A percentile compares a stretch with the other conserved stretches of the same genome.
These are phyloP conservation scores for Aspergillus viridinutans DNA, from an alignment of 2,329 filamentous ascomycete species.

Conservation along the genomic window DNA sequence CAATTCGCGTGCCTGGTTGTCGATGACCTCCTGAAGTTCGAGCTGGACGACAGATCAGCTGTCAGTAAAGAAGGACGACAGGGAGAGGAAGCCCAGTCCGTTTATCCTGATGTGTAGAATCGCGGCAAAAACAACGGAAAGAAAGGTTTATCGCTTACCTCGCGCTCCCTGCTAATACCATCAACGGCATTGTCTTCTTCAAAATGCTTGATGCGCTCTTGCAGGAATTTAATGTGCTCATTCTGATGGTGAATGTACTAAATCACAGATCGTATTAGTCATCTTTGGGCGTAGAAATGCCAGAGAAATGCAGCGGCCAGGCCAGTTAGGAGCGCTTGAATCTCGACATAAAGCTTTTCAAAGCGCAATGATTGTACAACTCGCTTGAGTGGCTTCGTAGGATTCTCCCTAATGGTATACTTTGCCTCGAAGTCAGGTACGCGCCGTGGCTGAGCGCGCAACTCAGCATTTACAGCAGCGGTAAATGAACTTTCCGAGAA, in stretches of 20 bases:
- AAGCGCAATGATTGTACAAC: background rate
- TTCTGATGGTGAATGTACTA: constrained; percentile 43
- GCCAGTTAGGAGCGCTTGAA: background rate
- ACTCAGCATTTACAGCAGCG: background rate
- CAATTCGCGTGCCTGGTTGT: constrained; percentile 41
- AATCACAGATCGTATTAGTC: constrained; percentile 6
- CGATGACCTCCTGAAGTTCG: constrained; percentile 39
- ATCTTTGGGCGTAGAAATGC: constrained; percentile 3
- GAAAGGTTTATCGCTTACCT: constrained; percentile 26
- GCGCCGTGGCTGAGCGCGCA: background rate
- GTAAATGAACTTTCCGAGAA: background rate
- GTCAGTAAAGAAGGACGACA: constrained; percentile 11
- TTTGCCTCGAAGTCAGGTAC: background rate
- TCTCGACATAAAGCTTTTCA: background rate
- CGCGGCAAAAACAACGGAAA: background rate
- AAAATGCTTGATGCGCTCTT: constrained; percentile 37
- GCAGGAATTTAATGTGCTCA: constrained; percentile 40
- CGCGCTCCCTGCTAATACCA: constrained; percentile 36
- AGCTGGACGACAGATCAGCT: constrained; percentile 21
- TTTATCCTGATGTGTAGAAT: background rate
- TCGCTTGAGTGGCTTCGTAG: background rate
- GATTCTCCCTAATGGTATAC: background rate
- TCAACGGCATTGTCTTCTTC: constrained; percentile 34
- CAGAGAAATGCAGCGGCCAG: background rate
- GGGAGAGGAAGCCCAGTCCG: background rate